Conservation (phyloP, 176 grass and related monocot species). For the Tillandsia leiboldiana region DNA sequence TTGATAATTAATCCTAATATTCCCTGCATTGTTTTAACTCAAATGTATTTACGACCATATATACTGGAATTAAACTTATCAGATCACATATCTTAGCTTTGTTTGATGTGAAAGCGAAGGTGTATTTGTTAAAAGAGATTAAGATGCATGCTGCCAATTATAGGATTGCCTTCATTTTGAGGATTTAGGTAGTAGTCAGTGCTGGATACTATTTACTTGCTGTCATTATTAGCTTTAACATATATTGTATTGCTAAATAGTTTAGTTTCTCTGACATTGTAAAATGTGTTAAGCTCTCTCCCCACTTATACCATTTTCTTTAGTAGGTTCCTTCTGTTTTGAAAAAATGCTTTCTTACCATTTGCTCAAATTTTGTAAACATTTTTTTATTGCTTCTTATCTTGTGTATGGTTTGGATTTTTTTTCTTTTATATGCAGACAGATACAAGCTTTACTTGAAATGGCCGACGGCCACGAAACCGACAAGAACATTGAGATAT, state of each 20-base stretch:
- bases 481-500: conserved; percentile 37
- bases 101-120: too few relatives aligned
- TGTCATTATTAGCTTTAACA: neutral
- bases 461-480: conserved; percentile 28
- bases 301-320: neutral
- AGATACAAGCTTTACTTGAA: conserved; percentile 17
- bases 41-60: too few relatives aligned
- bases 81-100: too few relatives aligned
- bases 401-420: neutral
- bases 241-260: neutral
- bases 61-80: too few relatives aligned
- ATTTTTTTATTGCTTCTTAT: too few relatives aligned
- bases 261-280: neutral
- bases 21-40: too few relatives aligned
- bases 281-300: neutral
- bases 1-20: too few relatives aligned
- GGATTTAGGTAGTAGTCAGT: neutral
- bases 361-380: too few relatives aligned
- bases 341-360: neutral
- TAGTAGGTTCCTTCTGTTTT: neutral
- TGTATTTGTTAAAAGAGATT: too few relatives aligned
- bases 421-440: neutral
- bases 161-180: too few relatives aligned
- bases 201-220: neutral
- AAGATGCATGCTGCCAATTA: too few relatives aligned